Percentiles rank a stretch among this genome's conserved stretches.
phyloP scores from a whole-genome alignment of 148 eudicot genomes.

The Spergularia bocconei region DNA sequence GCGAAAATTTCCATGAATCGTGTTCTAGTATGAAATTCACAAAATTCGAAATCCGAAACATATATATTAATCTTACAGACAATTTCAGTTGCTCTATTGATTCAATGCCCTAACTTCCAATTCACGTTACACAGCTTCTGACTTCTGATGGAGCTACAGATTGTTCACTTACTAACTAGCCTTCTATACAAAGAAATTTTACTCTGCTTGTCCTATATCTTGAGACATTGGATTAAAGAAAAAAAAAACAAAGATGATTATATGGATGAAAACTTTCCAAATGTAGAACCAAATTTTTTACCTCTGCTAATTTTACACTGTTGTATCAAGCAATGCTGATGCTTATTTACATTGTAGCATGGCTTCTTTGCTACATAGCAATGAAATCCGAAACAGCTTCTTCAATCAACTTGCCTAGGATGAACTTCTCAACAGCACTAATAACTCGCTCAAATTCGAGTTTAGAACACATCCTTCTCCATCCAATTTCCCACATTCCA shows the following conservation, averaged over 20 bases:
- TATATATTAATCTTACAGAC: too few relatives aligned
- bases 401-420: conserved; percentile 51
- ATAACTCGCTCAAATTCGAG: conserved; percentile 50
- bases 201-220: background rate
- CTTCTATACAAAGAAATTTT: background rate
- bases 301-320: conserved; percentile 16
- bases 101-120: too few relatives aligned
- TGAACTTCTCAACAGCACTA: conserved; percentile 45
- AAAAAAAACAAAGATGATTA: conserved; percentile 1
- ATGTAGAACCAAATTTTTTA: conserved; percentile 1
- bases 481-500: conserved; percentile 58
- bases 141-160: too few relatives aligned
- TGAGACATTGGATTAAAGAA: background rate
- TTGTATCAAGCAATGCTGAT: conserved; percentile 18
- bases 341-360: conserved; percentile 22
- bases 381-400: conserved; percentile 40
- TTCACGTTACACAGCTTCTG: too few relatives aligned
- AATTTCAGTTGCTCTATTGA: too few relatives aligned
- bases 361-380: conserved; percentile 14
- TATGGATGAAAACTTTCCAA: background rate
- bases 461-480: conserved; percentile 44
- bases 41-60: too few relatives aligned
- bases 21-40: too few relatives aligned
- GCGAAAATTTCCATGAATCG: too few relatives aligned
- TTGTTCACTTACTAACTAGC: too few relatives aligned